Evolutionary conservation across 2,329 filamentous ascomycete genomes (phyloP).

Genomic region (Biscogniauxia sp.): DNA sequence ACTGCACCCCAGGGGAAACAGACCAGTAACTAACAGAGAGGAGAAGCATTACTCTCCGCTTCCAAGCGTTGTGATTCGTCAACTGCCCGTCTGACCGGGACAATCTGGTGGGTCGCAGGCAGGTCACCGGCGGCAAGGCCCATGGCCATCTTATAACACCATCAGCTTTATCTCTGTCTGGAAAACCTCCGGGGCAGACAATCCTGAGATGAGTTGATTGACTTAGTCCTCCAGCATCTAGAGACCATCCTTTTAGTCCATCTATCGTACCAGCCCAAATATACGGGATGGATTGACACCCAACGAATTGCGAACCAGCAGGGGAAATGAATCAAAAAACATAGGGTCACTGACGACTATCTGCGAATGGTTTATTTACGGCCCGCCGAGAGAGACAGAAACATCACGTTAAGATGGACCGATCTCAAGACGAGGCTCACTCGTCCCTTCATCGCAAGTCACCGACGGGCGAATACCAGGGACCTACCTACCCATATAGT

Average conservation of each 20-base stretch:
- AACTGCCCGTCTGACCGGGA: conserved; percentile 1
- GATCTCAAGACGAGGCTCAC: background rate
- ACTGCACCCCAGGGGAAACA: conserved; percentile 10
- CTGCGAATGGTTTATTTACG: background rate
- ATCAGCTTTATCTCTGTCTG: conserved; percentile 1
- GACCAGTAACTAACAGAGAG: conserved; percentile 10
- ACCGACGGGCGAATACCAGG: background rate
- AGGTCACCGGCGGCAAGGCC: conserved; percentile 26
- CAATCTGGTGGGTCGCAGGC: conserved; percentile 14
- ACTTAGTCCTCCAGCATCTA: background rate
- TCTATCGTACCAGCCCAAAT: background rate
- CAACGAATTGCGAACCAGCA: background rate
- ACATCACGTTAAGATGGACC: background rate
- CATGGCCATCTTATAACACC: conserved; percentile 9
- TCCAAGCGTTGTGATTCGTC: conserved; percentile 24
- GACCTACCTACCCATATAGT: background rate
- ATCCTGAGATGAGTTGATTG: background rate
- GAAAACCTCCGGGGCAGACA: background rate
- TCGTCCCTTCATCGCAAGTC: background rate
- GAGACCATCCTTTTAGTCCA: background rate
- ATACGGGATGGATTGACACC: background rate
- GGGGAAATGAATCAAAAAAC: background rate
- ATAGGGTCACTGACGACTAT: background rate
- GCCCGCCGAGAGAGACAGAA: background rate
- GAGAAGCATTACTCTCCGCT: conserved; percentile 1